Percentiles rank a stretch among this genome's conserved stretches.
Evolutionary conservation across 805 yeast species (phyloP).

Genomic region (Yamadazyma tumulicola): DNA sequence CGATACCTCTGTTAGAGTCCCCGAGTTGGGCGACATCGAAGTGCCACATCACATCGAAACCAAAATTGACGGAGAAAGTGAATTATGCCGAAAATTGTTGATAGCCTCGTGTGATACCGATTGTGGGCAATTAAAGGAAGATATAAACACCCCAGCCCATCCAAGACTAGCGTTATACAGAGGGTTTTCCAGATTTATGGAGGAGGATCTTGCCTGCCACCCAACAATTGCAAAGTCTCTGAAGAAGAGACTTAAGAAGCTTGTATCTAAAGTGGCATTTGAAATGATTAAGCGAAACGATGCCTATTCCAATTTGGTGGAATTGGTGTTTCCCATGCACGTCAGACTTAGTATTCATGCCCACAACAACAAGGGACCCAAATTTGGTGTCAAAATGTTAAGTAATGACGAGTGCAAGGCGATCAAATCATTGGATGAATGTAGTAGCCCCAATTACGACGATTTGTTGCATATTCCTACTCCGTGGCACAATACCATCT

Average conservation of each 20-base stretch:
- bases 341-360: conserved; percentile 61
- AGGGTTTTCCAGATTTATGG: conserved; percentile 59
- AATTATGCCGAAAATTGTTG: conserved; percentile 33
- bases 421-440: conserved; percentile 42
- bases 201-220: conserved; percentile 50
- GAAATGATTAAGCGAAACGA: conserved; percentile 65
- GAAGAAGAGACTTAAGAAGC: conserved; percentile 47
- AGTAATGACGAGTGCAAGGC: conserved; percentile 42
- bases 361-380: conserved; percentile 57
- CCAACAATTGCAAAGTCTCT: conserved; percentile 37
- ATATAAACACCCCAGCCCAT: conserved; percentile 38
- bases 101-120: conserved; percentile 39
- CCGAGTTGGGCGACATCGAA: conserved; percentile 17
- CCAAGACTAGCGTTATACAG: conserved; percentile 52
- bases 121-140: conserved; percentile 28
- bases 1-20: conserved; percentile 12
- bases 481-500: conserved; percentile 62
- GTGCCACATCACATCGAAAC: conserved; percentile 34
- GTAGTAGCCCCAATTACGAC: conserved; percentile 38
- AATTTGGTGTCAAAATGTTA: conserved; percentile 53
- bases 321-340: conserved; percentile 56
- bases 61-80: conserved; percentile 28
- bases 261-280: conserved; percentile 52
- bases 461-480: conserved; percentile 62
- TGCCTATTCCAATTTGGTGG: conserved; percentile 62